phyloP scores from a whole-genome alignment of 2,329 filamentous ascomycete species.

The Ophiostoma montium region DNA sequence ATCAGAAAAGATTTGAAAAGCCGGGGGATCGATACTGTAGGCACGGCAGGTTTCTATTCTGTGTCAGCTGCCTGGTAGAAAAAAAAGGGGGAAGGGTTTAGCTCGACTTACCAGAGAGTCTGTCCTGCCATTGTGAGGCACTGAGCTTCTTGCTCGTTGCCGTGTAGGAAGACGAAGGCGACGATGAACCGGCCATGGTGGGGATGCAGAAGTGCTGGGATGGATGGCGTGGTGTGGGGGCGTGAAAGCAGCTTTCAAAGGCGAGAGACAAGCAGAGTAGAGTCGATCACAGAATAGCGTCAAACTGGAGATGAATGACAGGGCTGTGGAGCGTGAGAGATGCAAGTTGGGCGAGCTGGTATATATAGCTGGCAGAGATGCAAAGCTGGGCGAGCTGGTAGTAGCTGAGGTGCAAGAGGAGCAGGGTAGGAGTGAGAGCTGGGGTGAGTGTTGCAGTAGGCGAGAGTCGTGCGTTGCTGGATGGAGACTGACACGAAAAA shows the following conservation, averaged over 20 bases:
- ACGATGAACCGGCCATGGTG: constrained; percentile 9
- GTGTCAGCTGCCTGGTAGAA: background rate
- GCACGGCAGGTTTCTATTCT: constrained; percentile 19
- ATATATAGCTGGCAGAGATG: no score
- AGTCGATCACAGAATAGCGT: no score
- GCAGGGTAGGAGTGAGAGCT: background rate
- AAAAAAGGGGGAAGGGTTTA: background rate
- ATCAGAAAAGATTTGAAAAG: constrained; percentile 22
- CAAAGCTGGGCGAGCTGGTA: background rate
- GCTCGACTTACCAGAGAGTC: constrained; percentile 17
- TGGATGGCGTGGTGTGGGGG: no score
- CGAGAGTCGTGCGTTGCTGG: background rate
- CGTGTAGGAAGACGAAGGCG: constrained; percentile 4
- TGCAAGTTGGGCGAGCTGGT: no score
- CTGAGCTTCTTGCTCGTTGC: constrained; percentile 3
- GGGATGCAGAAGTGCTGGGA: background rate
- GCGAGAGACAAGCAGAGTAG: no score
- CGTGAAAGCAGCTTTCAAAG: background rate
- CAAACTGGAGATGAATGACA: background rate
- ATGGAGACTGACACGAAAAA: background rate
- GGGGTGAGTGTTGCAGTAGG: background rate
- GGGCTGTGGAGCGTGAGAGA: background rate
- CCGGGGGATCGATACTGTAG: constrained; percentile 17
- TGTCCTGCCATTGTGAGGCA: constrained; percentile 20
- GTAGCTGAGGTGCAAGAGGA: background rate